These are phyloP conservation scores for Trypanosoma boissoni DNA, from an alignment of 208 protist species.

Conservation along the genomic window DNA sequence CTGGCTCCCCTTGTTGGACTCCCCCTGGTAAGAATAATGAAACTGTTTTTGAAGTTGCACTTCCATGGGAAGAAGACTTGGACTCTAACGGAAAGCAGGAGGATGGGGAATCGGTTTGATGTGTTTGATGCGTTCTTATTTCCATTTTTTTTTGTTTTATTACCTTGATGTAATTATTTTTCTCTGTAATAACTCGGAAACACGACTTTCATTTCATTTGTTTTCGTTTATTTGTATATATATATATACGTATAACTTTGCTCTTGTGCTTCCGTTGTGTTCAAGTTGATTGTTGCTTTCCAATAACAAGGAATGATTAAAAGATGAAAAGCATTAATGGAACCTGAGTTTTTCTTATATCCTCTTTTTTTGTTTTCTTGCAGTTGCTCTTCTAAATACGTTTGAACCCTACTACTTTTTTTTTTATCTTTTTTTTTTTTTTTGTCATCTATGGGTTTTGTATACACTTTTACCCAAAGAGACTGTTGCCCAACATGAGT, in stretches of 20 bases:
- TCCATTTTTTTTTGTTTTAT: neutral
- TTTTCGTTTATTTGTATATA: neutral
- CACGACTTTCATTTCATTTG: neutral
- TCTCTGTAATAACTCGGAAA: neutral
- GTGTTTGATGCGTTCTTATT: neutral
- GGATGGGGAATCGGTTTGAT: neutral
- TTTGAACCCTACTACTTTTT: constrained; percentile 1
- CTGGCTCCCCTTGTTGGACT: neutral
- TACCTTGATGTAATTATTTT: neutral
- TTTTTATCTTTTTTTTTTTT: constrained; percentile 15
- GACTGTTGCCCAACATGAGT: too few species aligned
- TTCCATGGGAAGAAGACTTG: constrained; percentile 52
- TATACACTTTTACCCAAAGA: too few species aligned
- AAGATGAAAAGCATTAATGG: neutral
- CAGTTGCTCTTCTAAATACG: too few species aligned
- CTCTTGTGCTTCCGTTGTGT: neutral
- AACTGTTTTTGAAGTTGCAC: constrained; percentile 39
- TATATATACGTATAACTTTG: neutral
- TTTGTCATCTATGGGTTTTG: neutral
- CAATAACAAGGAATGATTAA: too few species aligned
- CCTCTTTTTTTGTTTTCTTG: too few species aligned
- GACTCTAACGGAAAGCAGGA: neutral
- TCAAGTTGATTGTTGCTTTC: too few species aligned
- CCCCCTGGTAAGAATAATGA: constrained; percentile 2
- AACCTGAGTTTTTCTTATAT: too few species aligned